Percentiles rank a stretch among this genome's conserved stretches.
Evolutionary conservation across 306 rosid genomes (phyloP).

Genomic region (Sicyos baderoa): DNA sequence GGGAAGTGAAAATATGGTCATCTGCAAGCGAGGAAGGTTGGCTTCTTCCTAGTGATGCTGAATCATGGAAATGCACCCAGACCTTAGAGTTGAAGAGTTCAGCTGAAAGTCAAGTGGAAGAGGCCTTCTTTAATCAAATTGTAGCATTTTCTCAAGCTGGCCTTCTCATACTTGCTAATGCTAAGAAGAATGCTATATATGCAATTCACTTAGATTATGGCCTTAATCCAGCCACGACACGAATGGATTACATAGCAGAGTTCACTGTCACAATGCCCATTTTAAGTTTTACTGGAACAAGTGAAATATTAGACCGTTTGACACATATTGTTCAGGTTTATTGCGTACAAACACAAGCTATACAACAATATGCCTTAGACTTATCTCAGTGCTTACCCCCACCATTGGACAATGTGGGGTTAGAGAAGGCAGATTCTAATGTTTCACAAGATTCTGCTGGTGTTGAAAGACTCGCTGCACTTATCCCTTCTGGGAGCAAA

Average conservation of each 20-base stretch:
- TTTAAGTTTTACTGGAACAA: constrained; percentile 90
- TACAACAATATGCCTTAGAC: constrained; percentile 97
- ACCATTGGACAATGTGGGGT: constrained; percentile 52
- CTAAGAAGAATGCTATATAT: constrained; percentile 96
- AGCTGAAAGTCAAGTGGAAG: constrained; percentile 59
- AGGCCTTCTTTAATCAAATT: constrained; percentile 93
- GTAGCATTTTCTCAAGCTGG: constrained; percentile 84
- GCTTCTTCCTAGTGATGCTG: constrained; percentile 79
- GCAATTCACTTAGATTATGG: constrained; percentile 87
- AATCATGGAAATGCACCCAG: constrained; percentile 89
- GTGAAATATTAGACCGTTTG: constrained; percentile 65
- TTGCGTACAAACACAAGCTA: constrained; percentile 98
- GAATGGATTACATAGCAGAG: constrained; percentile 89
- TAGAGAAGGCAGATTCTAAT: constrained; percentile 66
- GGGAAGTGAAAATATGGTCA: constrained; percentile 90
- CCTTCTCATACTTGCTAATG: constrained; percentile 94
- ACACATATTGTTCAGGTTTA: constrained; percentile 85
- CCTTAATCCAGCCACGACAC: constrained; percentile 66
- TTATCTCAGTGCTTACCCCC: constrained; percentile 92
- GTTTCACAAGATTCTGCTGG: constrained; percentile 45
- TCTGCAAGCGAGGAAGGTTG: constrained; percentile 85
- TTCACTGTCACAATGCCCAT: constrained; percentile 94
- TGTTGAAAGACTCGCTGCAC: constrained; percentile 49
- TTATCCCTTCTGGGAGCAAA: constrained; percentile 44
- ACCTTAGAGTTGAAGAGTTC: constrained; percentile 82